Conservation (phyloP, 163 green algal species). For the Chlamydomonas reinhardtii region DNA sequence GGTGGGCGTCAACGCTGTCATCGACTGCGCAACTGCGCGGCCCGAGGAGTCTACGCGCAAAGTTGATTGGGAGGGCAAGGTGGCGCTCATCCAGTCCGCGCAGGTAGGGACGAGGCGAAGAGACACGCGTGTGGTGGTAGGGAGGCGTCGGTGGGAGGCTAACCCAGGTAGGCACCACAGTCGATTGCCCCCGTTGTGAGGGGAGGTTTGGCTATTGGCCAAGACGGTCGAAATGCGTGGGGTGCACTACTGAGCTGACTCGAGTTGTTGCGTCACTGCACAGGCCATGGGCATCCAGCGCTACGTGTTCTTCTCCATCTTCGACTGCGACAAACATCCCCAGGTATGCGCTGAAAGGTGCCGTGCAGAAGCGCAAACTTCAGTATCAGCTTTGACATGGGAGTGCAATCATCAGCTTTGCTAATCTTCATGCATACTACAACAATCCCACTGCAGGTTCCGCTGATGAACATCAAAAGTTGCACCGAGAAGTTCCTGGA, state of each 20-base stretch:
- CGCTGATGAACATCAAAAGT: conserved; percentile 98
- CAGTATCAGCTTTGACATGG: too few species aligned
- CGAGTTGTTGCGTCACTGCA: neutral
- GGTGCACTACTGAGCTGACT: too few species aligned
- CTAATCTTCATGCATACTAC: too few species aligned
- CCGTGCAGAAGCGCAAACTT: too few species aligned
- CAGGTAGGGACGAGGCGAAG: conserved; percentile 69
- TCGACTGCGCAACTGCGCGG: conserved; percentile 96
- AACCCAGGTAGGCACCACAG: too few species aligned
- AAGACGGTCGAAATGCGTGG: too few species aligned
- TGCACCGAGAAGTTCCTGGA: conserved; percentile 96
- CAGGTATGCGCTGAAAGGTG: conserved; percentile 5
- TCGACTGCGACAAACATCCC: conserved; percentile 94
- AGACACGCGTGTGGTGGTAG: too few species aligned
- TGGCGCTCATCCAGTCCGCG: conserved; percentile 96
- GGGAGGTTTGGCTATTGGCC: too few species aligned
- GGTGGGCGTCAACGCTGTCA: conserved; percentile 95
- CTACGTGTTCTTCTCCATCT: conserved; percentile 98
- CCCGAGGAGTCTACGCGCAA: conserved; percentile 89
- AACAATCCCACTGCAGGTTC: conserved; percentile 81
- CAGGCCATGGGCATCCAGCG: conserved; percentile 98
- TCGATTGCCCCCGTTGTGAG: too few species aligned
- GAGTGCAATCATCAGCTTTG: too few species aligned
- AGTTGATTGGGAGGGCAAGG: conserved; percentile 98
- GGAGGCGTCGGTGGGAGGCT: too few species aligned